Percentiles rank a stretch among this genome's conserved stretches.
Evolutionary conservation across 805 yeast species (phyloP).

Genomic region (Starmerella bombi): DNA sequence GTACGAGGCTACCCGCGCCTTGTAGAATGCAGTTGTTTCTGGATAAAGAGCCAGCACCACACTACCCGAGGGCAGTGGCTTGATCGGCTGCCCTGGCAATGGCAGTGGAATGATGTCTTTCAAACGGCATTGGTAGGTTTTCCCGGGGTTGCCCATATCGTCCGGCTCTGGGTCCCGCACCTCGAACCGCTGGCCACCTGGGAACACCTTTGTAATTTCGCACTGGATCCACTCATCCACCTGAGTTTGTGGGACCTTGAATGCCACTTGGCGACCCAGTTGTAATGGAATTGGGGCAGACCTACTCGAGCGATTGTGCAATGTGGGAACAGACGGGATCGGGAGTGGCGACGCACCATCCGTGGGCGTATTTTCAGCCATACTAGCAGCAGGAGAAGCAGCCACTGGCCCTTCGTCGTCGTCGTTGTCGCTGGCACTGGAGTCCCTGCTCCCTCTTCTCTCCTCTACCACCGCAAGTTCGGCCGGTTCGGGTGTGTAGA

Average conservation of each 20-base stretch:
- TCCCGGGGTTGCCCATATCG: conserved; percentile 79
- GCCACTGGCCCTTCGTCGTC: background rate
- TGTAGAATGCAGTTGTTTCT: conserved; percentile 92
- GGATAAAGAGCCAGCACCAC: conserved; percentile 89
- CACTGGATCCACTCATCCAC: conserved; percentile 94
- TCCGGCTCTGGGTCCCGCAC: conserved; percentile 98
- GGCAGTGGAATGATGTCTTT: conserved; percentile 65
- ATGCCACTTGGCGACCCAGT: conserved; percentile 79
- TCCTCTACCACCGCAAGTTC: background rate
- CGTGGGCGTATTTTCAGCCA: background rate
- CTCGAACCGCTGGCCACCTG: conserved; percentile 67
- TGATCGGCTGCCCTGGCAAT: conserved; percentile 29
- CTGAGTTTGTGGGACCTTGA: conserved; percentile 52
- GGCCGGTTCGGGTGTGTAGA: background rate
- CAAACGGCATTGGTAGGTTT: conserved; percentile 66
- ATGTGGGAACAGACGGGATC: background rate
- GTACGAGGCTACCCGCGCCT: conserved; percentile 68
- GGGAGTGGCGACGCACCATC: too few species aligned
- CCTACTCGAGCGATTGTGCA: background rate
- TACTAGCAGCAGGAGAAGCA: background rate
- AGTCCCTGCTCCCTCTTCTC: too few species aligned
- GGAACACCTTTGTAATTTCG: conserved; percentile 63
- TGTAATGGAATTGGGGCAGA: conserved; percentile 21
- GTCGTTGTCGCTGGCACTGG: background rate
- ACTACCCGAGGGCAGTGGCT: conserved; percentile 56